Percentiles rank a stretch among this genome's conserved stretches.
These are phyloP conservation scores for Alternaria panax DNA, from an alignment of 2,329 filamentous ascomycete species.

Conservation along the genomic window DNA sequence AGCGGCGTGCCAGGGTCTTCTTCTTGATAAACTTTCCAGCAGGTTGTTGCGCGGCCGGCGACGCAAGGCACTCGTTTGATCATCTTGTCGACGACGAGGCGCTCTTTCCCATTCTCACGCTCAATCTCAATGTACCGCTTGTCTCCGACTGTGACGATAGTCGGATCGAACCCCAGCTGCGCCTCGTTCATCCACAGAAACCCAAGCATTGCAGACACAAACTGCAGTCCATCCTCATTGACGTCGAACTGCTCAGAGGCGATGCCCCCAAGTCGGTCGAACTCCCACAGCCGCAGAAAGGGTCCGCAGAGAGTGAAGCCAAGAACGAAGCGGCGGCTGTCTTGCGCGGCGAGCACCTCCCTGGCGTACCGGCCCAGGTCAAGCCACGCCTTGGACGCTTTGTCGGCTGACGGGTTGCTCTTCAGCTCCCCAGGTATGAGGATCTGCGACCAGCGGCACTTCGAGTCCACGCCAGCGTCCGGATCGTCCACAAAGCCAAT, in stretches of 20 bases:
- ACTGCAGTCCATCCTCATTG: neutral
- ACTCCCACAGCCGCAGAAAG: neutral
- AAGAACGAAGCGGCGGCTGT: neutral
- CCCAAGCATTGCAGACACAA: neutral
- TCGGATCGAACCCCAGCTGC: neutral
- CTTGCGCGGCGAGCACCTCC: neutral
- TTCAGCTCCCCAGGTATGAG: slow-evolving; percentile 44
- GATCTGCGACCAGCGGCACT: slow-evolving; percentile 42
- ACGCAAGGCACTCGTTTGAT: slow-evolving; percentile 24
- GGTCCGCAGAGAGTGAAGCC: neutral
- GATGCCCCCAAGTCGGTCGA: neutral
- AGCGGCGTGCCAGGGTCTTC: neutral
- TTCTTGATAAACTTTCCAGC: neutral
- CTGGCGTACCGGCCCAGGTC: neutral
- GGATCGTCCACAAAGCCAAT: slow-evolving; percentile 32
- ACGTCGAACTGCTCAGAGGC: neutral
- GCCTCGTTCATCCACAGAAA: neutral
- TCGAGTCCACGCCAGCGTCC: slow-evolving; percentile 24
- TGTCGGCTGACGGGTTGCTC: neutral
- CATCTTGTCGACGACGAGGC: slow-evolving; percentile 25
- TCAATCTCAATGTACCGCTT: slow-evolving; percentile 52
- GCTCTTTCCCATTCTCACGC: slow-evolving; percentile 37
- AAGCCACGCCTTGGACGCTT: neutral
- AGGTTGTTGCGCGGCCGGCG: slow-evolving; percentile 15
- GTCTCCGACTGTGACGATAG: neutral